phyloP scores from a whole-genome alignment of 148 eudicot genomes.

The Rheum nobile region DNA sequence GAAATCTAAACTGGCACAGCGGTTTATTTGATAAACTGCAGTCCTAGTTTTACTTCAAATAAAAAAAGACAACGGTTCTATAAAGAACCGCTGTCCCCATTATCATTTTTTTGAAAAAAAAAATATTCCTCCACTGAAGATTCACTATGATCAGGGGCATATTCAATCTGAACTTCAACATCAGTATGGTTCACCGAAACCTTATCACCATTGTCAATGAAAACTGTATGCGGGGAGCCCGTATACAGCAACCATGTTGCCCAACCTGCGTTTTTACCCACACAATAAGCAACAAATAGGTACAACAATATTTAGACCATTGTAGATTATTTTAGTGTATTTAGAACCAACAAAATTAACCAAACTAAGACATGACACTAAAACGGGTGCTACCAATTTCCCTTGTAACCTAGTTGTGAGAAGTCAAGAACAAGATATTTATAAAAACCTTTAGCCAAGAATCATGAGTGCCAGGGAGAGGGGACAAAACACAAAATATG shows the following conservation, averaged over 20 bases:
- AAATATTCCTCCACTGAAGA: conserved; percentile 18
- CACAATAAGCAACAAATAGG: neutral
- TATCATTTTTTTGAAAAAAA: too few species aligned
- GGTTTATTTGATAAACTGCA: too few species aligned
- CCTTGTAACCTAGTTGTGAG: neutral
- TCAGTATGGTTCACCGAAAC: conserved; percentile 12
- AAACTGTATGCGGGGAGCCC: neutral
- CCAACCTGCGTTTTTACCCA: conserved; percentile 43
- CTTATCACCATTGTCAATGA: neutral
- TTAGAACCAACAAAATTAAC: conserved; percentile 1
- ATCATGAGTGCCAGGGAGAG: neutral
- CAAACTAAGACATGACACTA: neutral
- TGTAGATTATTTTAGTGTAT: neutral
- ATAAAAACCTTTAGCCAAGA: neutral
- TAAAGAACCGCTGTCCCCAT: too few species aligned
- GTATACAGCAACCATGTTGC: conserved; percentile 70
- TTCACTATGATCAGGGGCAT: conserved; percentile 17
- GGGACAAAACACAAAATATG: neutral
- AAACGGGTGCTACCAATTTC: neutral
- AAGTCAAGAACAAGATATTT: neutral
- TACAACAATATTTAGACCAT: neutral
- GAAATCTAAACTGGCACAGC: too few species aligned
- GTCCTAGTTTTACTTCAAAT: too few species aligned
- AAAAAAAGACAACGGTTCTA: too few species aligned
- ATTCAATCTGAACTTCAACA: conserved; percentile 16